Percentiles rank a stretch among this genome's conserved stretches.
Conservation (phyloP, 495 filamentous ascomycete genomes). For the Venustampulla echinocandica region DNA sequence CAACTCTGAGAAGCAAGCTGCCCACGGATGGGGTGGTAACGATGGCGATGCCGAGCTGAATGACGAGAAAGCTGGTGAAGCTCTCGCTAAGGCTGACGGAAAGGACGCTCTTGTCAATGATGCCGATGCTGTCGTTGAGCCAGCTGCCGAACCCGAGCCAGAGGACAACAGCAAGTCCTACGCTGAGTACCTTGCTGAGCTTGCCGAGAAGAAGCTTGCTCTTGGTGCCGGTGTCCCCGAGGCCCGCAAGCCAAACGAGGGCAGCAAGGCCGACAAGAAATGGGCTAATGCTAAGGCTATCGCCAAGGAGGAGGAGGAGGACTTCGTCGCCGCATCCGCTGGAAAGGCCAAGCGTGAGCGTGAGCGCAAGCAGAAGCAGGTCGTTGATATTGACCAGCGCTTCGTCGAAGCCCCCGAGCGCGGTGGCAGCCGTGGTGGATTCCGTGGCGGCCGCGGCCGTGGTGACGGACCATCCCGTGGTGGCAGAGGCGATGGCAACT, state of each 20-base stretch:
- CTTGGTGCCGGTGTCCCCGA: slow-evolving; percentile 54
- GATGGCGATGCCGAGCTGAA: slow-evolving; percentile 72
- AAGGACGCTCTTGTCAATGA: slow-evolving; percentile 47
- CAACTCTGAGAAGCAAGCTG: slow-evolving; percentile 87
- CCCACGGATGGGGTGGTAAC: slow-evolving; percentile 79
- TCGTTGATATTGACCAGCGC: slow-evolving; percentile 76
- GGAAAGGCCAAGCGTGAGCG: slow-evolving; percentile 82
- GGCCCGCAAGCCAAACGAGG: slow-evolving; percentile 85
- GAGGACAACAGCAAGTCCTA: slow-evolving; percentile 86
- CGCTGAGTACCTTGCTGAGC: slow-evolving; percentile 79
- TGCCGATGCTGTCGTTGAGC: slow-evolving; percentile 29
- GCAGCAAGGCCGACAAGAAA: slow-evolving; percentile 76
- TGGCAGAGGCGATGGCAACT: slow-evolving; percentile 36
- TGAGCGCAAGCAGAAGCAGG: slow-evolving; percentile 85
- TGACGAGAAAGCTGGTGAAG: slow-evolving; percentile 81
- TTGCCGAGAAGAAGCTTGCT: slow-evolving; percentile 68
- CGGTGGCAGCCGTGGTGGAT: slow-evolving; percentile 38
- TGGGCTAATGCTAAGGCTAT: slow-evolving; percentile 80
- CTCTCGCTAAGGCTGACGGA: slow-evolving; percentile 75
- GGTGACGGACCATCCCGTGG: slow-evolving; percentile 41
- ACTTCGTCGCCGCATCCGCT: slow-evolving; percentile 63
- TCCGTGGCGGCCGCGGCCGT: slow-evolving; percentile 45
- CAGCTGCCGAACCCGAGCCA: slow-evolving; percentile 45
- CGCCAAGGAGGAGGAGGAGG: slow-evolving; percentile 60
- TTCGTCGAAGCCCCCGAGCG: slow-evolving; percentile 58